Conservation (phyloP, 2,329 filamentous ascomycete genomes). For the Cordyceps militaris region DNA sequence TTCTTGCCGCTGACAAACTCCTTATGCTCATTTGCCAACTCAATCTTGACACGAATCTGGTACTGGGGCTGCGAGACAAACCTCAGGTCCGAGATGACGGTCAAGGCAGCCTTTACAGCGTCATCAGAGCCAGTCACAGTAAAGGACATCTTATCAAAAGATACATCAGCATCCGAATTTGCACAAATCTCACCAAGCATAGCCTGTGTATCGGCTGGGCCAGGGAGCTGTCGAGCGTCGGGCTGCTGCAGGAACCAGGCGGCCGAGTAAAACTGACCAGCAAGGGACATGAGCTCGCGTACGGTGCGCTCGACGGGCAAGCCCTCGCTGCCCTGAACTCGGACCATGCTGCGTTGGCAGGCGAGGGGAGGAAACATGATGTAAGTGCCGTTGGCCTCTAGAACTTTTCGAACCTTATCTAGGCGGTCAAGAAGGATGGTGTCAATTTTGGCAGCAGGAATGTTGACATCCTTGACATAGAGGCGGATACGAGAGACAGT, state of each 20-base stretch:
- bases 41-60: conserved; percentile 95
- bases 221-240: conserved; percentile 54
- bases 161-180: conserved; percentile 90
- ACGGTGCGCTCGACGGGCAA: conserved; percentile 92
- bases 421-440: conserved; percentile 84
- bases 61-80: conserved; percentile 84
- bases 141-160: conserved; percentile 91
- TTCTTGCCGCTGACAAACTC: conserved; percentile 99
- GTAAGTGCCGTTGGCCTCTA: conserved; percentile 92
- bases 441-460: conserved; percentile 89
- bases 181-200: conserved; percentile 95
- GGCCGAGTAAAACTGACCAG: conserved; percentile 94
- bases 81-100: conserved; percentile 83
- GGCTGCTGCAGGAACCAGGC: conserved; percentile 89
- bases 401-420: conserved; percentile 96
- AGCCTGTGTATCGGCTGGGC: conserved; percentile 69
- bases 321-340: conserved; percentile 89
- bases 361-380: conserved; percentile 87
- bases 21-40: conserved; percentile 98
- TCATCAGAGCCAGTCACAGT: conserved; percentile 94
- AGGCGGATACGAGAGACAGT: conserved; percentile 73
- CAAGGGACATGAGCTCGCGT: conserved; percentile 89
- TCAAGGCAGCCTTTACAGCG: conserved; percentile 89
- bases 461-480: conserved; percentile 84
- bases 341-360: conserved; percentile 74